A percentile compares a stretch with the other conserved stretches of the same genome.
Evolutionary conservation across 208 protist species (phyloP).

Genomic region (Polymyxa betae): DNA sequence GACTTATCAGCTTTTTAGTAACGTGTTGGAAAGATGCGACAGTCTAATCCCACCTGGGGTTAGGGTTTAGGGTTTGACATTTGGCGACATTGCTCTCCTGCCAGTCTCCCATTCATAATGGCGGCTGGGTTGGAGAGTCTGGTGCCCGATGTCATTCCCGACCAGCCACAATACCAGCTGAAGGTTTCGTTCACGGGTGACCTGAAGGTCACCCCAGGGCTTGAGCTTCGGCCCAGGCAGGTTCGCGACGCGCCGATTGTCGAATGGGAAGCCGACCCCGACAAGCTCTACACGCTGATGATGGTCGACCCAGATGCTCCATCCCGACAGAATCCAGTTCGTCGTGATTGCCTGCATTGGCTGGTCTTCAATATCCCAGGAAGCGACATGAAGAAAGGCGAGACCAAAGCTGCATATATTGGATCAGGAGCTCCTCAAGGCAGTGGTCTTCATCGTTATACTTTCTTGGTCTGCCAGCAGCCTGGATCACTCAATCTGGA

Average conservation of each 20-base stretch:
- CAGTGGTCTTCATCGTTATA: conserved; percentile 63
- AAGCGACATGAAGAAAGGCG: conserved; percentile 50
- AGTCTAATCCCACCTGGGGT: too few species aligned
- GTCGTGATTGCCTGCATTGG: conserved; percentile 63
- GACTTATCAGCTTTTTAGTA: too few species aligned
- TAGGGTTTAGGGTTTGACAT: too few species aligned
- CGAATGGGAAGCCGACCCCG: background rate
- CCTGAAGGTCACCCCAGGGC: background rate
- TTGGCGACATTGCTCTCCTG: too few species aligned
- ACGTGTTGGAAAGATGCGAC: too few species aligned
- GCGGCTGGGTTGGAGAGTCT: background rate
- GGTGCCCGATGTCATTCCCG: background rate
- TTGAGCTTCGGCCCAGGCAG: background rate
- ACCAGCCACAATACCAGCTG: background rate
- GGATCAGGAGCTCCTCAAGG: conserved; percentile 52
- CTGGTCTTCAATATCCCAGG: conserved; percentile 60
- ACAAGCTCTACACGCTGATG: conserved; percentile 57
- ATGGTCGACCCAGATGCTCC: conserved; percentile 64
- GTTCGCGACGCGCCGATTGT: background rate
- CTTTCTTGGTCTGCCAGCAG: conserved; percentile 54
- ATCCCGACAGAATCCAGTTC: conserved; percentile 41
- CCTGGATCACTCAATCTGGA: too few species aligned
- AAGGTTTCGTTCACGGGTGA: background rate
- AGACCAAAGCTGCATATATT: conserved; percentile 50
- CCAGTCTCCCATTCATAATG: too few species aligned